Conservation (phyloP, 2,329 filamentous ascomycete species). For the Aaosphaeria pasadenensis region DNA sequence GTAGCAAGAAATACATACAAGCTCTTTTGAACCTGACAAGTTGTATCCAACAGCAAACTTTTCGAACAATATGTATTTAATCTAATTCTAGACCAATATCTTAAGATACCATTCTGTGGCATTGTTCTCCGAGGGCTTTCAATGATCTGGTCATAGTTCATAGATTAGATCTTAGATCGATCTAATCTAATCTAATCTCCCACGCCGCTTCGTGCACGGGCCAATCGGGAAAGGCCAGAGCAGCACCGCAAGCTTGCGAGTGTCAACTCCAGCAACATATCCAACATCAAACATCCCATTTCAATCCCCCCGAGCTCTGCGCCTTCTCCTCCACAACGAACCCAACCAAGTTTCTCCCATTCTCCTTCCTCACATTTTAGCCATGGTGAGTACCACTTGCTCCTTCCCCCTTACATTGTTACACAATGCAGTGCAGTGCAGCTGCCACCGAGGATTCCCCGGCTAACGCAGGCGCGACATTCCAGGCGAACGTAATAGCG, state of each 20-base stretch:
- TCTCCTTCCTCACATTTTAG: background rate
- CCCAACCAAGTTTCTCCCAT: background rate
- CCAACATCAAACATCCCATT: no score
- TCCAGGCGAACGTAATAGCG: slow-evolving; percentile 72
- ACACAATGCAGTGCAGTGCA: slow-evolving; percentile 22
- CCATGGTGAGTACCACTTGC: background rate
- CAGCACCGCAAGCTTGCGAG: background rate
- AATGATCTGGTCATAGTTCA: no score
- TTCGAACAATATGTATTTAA: no score
- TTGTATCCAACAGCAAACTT: no score
- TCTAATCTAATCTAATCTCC: slow-evolving; percentile 6
- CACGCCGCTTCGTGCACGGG: background rate
- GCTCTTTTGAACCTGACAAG: no score
- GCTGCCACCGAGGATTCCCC: slow-evolving; percentile 18
- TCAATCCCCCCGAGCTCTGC: background rate
- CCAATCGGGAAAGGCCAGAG: slow-evolving; percentile 2
- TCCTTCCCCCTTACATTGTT: background rate
- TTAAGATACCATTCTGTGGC: no score
- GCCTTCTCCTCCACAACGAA: background rate
- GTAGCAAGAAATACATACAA: no score
- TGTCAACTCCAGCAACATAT: no score
- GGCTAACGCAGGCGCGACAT: slow-evolving; percentile 27
- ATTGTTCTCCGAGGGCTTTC: no score
- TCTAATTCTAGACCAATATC: no score
- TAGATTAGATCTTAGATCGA: background rate